Evolutionary conservation across 2,329 filamentous ascomycete species (phyloP).

Genomic region (Eutypella sp.): DNA sequence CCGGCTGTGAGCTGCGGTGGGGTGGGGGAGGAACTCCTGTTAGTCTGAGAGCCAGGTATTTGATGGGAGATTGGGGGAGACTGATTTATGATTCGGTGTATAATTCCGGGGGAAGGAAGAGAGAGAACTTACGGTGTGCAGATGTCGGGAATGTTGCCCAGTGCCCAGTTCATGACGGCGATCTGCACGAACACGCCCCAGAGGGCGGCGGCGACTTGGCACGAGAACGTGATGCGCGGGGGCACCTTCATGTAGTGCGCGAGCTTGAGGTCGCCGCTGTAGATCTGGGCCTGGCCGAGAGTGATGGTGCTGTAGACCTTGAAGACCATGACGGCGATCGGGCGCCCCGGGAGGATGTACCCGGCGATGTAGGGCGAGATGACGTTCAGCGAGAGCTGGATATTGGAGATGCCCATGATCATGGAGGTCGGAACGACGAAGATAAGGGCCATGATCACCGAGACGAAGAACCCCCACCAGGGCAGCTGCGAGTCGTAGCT

Average conservation of each 20-base stretch:
- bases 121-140: constrained; percentile 28
- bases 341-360: constrained; percentile 54
- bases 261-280: constrained; percentile 30
- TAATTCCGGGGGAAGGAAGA: constrained; percentile 10
- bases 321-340: constrained; percentile 53
- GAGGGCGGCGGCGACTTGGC: constrained; percentile 45
- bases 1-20: constrained; percentile 32
- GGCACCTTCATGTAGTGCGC: constrained; percentile 37
- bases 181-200: constrained; percentile 44
- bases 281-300: constrained; percentile 31
- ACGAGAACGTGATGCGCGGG: constrained; percentile 44
- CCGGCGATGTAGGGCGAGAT: constrained; percentile 50
- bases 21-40: constrained; percentile 17
- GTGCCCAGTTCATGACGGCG: constrained; percentile 43
- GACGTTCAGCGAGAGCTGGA: constrained; percentile 47
- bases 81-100: neutral
- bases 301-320: constrained; percentile 42
- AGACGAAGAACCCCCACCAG: constrained; percentile 50
- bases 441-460: constrained; percentile 39
- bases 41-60: neutral
- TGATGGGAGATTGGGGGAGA: neutral
- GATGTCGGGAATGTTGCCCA: constrained; percentile 39
- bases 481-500: constrained; percentile 44
- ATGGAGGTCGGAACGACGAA: constrained; percentile 44
- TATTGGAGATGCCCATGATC: constrained; percentile 47